These are phyloP conservation scores for Bruguiera gymnorhiza DNA, from an alignment of 345 rosid species.

Conservation along the genomic window DNA sequence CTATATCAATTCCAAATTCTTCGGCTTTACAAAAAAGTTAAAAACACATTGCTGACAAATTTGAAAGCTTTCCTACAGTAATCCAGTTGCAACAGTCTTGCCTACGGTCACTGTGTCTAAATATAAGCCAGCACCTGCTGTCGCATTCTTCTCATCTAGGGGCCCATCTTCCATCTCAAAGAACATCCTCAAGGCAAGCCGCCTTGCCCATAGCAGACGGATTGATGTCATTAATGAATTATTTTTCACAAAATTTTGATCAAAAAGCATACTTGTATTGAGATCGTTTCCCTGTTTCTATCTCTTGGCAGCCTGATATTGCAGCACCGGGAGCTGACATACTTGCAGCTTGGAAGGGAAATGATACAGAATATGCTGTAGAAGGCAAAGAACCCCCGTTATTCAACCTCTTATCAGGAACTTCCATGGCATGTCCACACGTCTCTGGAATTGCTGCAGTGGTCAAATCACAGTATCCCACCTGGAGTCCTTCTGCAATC, in stretches of 20 bases:
- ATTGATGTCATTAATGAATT: background rate
- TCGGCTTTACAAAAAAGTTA: background rate
- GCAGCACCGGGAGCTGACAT: constrained; percentile 74
- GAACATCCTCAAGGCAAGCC: constrained; percentile 72
- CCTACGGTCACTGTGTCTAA: constrained; percentile 44
- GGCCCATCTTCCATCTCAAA: constrained; percentile 63
- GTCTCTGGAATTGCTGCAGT: constrained; percentile 62
- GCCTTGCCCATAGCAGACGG: background rate
- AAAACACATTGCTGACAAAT: background rate
- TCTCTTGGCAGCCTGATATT: constrained; percentile 68
- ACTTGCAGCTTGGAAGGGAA: constrained; percentile 78
- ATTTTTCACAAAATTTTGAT: background rate
- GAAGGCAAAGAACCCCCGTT: constrained; percentile 42
- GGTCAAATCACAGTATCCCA: constrained; percentile 55
- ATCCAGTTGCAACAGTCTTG: constrained; percentile 68
- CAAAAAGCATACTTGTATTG: background rate
- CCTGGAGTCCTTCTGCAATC: constrained; percentile 63
- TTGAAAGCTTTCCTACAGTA: constrained; percentile 29
- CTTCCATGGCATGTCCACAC: constrained; percentile 86
- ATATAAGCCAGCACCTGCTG: constrained; percentile 61
- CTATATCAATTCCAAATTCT: background rate
- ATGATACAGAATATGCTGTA: constrained; percentile 32
- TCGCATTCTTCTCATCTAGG: constrained; percentile 72
- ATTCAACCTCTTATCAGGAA: constrained; percentile 63
- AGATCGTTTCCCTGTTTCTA: constrained; percentile 2